A percentile compares a stretch with the other conserved stretches of the same genome.
phyloP scores from a whole-genome alignment of 805 yeast species.

The Allodekkera sacchari region DNA sequence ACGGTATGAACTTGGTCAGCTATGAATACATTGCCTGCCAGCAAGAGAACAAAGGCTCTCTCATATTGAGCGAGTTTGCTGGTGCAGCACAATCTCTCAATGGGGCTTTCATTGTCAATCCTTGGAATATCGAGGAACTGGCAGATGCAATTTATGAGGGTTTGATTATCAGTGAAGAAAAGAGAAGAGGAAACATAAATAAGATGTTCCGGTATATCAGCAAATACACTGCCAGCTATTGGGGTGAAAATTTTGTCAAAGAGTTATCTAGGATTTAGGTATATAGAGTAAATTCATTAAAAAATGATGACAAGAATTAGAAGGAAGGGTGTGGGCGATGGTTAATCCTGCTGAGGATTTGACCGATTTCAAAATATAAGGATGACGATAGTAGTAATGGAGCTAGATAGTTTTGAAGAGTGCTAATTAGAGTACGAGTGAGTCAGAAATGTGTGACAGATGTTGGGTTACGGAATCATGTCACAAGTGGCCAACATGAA shows the following conservation, averaged over 20 bases:
- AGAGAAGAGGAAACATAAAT: slow-evolving; percentile 67
- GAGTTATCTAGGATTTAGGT: slow-evolving; percentile 41
- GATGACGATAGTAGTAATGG: too few species aligned
- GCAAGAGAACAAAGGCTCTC: slow-evolving; percentile 67
- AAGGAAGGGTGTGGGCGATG: too few species aligned
- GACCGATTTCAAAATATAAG: too few species aligned
- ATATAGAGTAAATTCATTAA: background rate
- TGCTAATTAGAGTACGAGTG: too few species aligned
- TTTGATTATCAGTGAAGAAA: slow-evolving; percentile 76
- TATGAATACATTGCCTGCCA: slow-evolving; percentile 98
- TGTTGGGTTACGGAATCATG: too few species aligned
- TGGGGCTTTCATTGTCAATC: slow-evolving; percentile 90
- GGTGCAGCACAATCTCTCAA: slow-evolving; percentile 99
- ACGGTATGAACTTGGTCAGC: slow-evolving; percentile 96
- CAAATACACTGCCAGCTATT: slow-evolving; percentile 89
- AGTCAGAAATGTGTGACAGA: too few species aligned
- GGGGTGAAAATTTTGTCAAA: slow-evolving; percentile 95
- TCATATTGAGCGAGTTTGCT: slow-evolving; percentile 89
- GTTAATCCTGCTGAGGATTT: too few species aligned
- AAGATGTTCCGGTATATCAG: slow-evolving; percentile 81
- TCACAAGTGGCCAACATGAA: too few species aligned
- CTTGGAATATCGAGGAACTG: slow-evolving; percentile 97
- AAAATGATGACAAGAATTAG: too few species aligned
- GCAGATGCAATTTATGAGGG: slow-evolving; percentile 82
- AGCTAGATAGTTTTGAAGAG: too few species aligned